Evolutionary conservation across 805 yeast genomes (phyloP), one percentile per base, ranked within the genome.

Genomic region (Saturnispora dispora): DNA sequence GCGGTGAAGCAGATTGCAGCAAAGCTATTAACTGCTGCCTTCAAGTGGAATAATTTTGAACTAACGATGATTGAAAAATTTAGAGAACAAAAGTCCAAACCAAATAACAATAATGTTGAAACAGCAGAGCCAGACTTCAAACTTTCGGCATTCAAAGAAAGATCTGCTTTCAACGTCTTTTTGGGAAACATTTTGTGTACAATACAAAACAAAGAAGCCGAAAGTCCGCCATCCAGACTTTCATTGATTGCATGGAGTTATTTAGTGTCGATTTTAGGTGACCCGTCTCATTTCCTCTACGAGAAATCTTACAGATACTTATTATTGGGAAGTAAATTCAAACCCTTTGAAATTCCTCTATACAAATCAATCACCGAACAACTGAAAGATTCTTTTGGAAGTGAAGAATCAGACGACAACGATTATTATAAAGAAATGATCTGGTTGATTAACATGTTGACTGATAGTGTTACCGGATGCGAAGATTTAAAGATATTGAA

Each of bases 241-340:
- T 69, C 82, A n/a, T 77, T 84, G 66, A 67, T 72, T 17, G 62
- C 79, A 50, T 64, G 82, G 39, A 76, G 88, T 0, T 74, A 77
- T 48, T 62, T 88, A 37, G 67, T 80, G 4, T 76, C 79, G 3
- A 70, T 87, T 2, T 63, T 87, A 52, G 63, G 73, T 5, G 79
- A 82, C 54, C 96, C 97, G 0, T 79, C 82, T 0, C 91, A 87
- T 55, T 75, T 74, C 58, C 63, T 91, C 20, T 86, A 83, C 64
- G 96, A 89, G 55, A 79, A 79, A 57, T 78, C 80, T 0, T 79
- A 74, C 58, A 76, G 83, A 53, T 88, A 81, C 75, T 72, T 89
- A 10, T 68, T 88, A 36, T 68, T 78, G 4, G 77, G 78, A 37
- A 82, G 87, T 3, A 63, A 61, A 15, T 60, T 76, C 45, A 67